Conservation (phyloP, 176 grass and related monocot species). For the Hyparrhenia diplandra region DNA sequence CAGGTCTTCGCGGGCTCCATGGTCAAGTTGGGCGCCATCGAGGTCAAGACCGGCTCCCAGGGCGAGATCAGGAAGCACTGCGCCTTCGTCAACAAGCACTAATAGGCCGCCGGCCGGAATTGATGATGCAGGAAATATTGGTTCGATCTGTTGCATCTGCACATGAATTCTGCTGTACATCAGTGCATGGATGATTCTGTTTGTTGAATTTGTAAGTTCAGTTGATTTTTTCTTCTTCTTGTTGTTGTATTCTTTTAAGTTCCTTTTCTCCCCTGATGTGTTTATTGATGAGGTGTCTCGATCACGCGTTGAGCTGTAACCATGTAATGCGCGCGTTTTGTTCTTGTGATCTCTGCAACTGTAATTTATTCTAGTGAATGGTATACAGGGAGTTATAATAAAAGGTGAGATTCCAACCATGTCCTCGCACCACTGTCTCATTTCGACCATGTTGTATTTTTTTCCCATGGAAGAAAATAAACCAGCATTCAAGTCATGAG, state of each 20-base stretch:
- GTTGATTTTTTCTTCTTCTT: not conserved
- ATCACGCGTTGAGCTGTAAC: not conserved
- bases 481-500: not conserved
- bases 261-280: not conserved
- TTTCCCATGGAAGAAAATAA: not conserved
- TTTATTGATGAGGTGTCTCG: not conserved
- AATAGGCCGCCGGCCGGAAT: not conserved
- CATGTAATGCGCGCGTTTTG: not conserved
- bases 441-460: not conserved
- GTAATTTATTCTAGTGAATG: not conserved
- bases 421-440: not conserved
- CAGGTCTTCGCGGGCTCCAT: conserved; percentile 63
- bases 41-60: conserved; percentile 55
- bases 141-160: not conserved
- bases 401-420: not conserved
- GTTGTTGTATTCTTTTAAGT: not conserved
- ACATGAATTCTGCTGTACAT: no score
- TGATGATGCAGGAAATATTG: no score
- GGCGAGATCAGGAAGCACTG: conserved; percentile 85
- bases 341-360: not conserved
- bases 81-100: conserved; percentile 43
- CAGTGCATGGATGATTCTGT: no score
- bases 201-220: not conserved
- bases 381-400: not conserved
- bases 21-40: conserved; percentile 58